Evolutionary conservation across 257 asterid genomes (phyloP), one percentile per base, ranked within the genome.

Genomic region (Cruciata laevipes): DNA sequence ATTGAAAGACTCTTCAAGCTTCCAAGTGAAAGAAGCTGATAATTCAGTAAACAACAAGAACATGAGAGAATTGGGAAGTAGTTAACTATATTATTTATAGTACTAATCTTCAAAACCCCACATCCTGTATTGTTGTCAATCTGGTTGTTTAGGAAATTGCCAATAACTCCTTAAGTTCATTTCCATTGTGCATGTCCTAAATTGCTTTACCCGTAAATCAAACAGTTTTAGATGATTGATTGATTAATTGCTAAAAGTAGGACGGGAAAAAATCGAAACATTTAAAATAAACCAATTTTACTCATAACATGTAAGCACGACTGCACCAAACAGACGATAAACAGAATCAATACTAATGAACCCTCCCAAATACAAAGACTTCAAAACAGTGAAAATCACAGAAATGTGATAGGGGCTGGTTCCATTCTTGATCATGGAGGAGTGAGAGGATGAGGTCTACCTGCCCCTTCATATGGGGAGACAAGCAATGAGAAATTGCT

Each of bases 21-120:
- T 70, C 71, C 76, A 66, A 21, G 1, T 31, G 74, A 60, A 73
- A 73, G 72, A 77, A 51, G 78, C 67, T 18, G n/a, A 63, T 3
- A 30, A 2, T 53, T 3, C 33, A 51, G 4, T 71, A 3, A 52
- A 17, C 24, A 21, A 60, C 31, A 55, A 53, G 35, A 25, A 4
- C 30, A 66, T 40, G 14, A 65, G 37, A 31, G 32, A 40, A 5
- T 32, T 47, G 55, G 44, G 53, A 60, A 67, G 61, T 55, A 72
- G 71, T 25, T 58, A 56, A 47, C 14, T 47, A 47, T 47, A 23
- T 2, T 20, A 24, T 25, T 17, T n/a, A 8, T 58, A 5, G 21
- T 16, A 12, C 65, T 30, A 2, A 16, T 27, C 23, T 10, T 60
- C 10, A 31, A 30, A 61, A 14, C 44, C 37, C 42, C 53, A 6